Evolutionary conservation across 768 basidiomycete genomes (phyloP).

Genomic region (Suillus subluteus): DNA sequence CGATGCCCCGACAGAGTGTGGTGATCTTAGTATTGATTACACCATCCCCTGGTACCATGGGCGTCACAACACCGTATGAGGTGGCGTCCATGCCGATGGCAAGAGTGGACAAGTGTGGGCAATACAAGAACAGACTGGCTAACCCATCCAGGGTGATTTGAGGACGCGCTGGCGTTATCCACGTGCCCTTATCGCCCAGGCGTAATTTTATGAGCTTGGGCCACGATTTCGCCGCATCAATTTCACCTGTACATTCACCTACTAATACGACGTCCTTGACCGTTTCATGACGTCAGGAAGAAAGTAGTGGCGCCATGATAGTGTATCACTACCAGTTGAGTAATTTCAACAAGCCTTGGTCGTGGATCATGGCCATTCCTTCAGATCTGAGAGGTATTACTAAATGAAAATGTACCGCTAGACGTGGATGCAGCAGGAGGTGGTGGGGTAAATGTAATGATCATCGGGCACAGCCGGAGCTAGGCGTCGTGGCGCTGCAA

Average conservation of each 20-base stretch:
- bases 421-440: too few relatives aligned
- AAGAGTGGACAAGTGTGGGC: not conserved
- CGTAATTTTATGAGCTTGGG: not conserved
- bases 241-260: too few relatives aligned
- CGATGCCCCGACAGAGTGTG: not conserved
- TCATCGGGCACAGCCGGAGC: constrained; percentile 24
- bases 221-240: not conserved
- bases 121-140: not conserved
- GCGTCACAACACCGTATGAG: not conserved
- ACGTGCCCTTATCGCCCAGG: not conserved
- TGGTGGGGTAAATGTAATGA: too few relatives aligned
- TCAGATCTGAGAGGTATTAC: too few relatives aligned
- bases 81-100: not conserved
- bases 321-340: too few relatives aligned
- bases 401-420: too few relatives aligned
- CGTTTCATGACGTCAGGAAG: too few relatives aligned
- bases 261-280: too few relatives aligned
- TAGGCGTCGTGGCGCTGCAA: constrained; percentile 27
- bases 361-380: too few relatives aligned
- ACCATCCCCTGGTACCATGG: constrained; percentile 4
- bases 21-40: constrained; percentile 4
- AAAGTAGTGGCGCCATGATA: too few relatives aligned
- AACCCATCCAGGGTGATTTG: not conserved
- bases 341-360: too few relatives aligned
- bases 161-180: not conserved